Base-by-base conservation (phyloP, 2,329 filamentous ascomycete genomes). In the Cladophialophora carrionii region DNA sequence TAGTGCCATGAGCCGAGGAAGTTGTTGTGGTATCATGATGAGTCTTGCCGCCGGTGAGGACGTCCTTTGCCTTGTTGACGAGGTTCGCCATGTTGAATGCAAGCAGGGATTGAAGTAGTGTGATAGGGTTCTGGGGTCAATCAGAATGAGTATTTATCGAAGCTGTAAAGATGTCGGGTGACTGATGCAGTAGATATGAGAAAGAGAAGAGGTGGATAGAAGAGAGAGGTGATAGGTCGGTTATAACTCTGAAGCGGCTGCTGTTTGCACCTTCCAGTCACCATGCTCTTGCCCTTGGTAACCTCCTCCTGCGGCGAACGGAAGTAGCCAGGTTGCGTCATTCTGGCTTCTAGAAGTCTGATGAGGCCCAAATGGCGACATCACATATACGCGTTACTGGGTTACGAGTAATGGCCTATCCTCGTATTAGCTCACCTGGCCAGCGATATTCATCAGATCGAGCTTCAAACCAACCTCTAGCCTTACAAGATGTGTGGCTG, bases 21-120 rank as follows among this genome's bases (percentile, higher is more conserved):
- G 59, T 60, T 52, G 34, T 61, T 41, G 71, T 69, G 24, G 67
- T 65, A 55, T 54, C 46, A 20, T 72, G 55, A 26, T 61, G 65
- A 53, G 70, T 49, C 46, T 72, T 65, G 62, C 75, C 70, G 69
- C 76, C 71, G 32, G 76, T 72, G 29, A 83, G 65, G 68, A 73
- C 78, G 48, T 82, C 78, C 73, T 82, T 83, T 61, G 82, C 77
- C 66, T 82, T 83, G 73, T 82, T 76, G 62, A 81, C 71, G 61
- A 81, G 72, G 57, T 73, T 72, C 46, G 79, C 80, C 81, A 83
- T 84, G 65, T 62, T 76, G 76, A 46, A 8, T 41, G 34, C 17
- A 37, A 37, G 34, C 17, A 17, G 6, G 37, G 20, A 49, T 53
- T 55, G 56, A 57, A 9, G 41, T 46, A 10, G 22, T 24, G 9